Evolutionary conservation across 2,329 filamentous ascomycete genomes (phyloP), one percentile per base, ranked within the genome.

Genomic region (Botrytis deweyae): DNA sequence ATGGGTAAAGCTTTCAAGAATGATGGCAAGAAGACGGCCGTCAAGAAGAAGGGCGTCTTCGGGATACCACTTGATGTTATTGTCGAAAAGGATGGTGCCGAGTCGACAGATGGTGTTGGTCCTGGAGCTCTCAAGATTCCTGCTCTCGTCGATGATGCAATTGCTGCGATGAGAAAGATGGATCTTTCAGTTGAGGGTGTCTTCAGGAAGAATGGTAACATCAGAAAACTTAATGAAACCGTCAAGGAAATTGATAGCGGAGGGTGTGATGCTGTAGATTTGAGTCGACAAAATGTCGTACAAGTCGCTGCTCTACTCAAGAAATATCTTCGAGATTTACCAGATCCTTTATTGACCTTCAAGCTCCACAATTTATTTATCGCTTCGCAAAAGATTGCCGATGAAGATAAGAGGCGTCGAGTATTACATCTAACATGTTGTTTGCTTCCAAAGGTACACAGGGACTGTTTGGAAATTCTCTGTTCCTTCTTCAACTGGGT

Each of bases 191-290:
- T 99, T 1, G 96, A 99, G 83, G 96, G 96, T 79, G 95, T 99
- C 36, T 99, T 99, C 89, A 91, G 96, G 78, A 99, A 99, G 87
- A 99, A 98, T 80, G 96, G 96, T 79, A 99, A 98, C 83, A 98
- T 99, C 84, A 95, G 96, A 82, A 93, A 95, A 78, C 87, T 98
- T 63, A 93, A 93, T 78, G 95, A 97, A 75, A 86, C 97, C 10
- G 91, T 94, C 58, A 93, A 97, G 73, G 87, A 91, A 78, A 94
- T 99, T 76, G 96, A 99, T 82, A 89, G 89, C 63, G 92, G 94
- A 72, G 95, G 94, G 61, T 93, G 92, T 75, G 94, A 97, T 77
- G 89, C 91, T 72, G 91, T 97, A 73, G 94, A 97, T 81, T 88
- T 98, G 79, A 93, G 91, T 80, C 91, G 93, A 76, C 94, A 98